phyloP scores from a whole-genome alignment of 2,329 filamentous ascomycete genomes.

The Pseudocercospora crystallina region DNA sequence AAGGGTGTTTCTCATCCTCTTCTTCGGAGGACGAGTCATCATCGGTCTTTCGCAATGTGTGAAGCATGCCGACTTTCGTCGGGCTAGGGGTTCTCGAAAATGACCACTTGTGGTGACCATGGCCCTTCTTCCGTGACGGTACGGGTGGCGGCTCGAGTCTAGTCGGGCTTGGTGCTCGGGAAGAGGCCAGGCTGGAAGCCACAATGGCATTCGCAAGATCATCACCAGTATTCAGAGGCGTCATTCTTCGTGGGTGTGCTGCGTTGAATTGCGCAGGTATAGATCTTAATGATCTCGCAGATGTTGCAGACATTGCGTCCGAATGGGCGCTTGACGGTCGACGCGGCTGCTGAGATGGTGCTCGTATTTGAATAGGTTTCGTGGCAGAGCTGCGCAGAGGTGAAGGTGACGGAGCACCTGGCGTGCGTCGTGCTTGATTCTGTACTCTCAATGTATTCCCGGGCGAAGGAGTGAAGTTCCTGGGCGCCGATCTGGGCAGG shows the following conservation, averaged over 20 bases:
- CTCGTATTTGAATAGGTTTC: conserved; percentile 18
- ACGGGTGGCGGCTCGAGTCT: conserved; percentile 42
- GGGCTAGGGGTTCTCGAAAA: conserved; percentile 45
- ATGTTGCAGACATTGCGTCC: conserved; percentile 22
- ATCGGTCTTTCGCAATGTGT: conserved; percentile 62
- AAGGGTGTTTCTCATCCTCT: conserved; percentile 49
- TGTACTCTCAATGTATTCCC: conserved; percentile 15
- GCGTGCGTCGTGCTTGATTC: conserved; percentile 13
- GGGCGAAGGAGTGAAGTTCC: conserved; percentile 14
- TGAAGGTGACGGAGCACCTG: conserved; percentile 16
- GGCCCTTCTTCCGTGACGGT: conserved; percentile 27
- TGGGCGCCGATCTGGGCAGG: not conserved
- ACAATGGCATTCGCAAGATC: conserved; percentile 73
- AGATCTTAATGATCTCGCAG: conserved; percentile 25
- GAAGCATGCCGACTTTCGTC: conserved; percentile 55
- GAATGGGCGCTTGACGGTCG: conserved; percentile 19
- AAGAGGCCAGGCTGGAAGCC: conserved; percentile 69
- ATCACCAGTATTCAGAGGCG: conserved; percentile 57
- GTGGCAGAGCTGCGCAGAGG: conserved; percentile 14
- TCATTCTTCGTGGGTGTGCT: conserved; percentile 38
- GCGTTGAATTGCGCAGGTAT: conserved; percentile 36
- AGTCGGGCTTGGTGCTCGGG: conserved; percentile 40
- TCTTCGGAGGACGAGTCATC: conserved; percentile 33
- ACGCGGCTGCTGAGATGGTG: conserved; percentile 9
- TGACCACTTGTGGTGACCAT: conserved; percentile 25